Evolutionary conservation across 202 grass and related monocot genomes (phyloP).

Genomic region (Panicum hallii): DNA sequence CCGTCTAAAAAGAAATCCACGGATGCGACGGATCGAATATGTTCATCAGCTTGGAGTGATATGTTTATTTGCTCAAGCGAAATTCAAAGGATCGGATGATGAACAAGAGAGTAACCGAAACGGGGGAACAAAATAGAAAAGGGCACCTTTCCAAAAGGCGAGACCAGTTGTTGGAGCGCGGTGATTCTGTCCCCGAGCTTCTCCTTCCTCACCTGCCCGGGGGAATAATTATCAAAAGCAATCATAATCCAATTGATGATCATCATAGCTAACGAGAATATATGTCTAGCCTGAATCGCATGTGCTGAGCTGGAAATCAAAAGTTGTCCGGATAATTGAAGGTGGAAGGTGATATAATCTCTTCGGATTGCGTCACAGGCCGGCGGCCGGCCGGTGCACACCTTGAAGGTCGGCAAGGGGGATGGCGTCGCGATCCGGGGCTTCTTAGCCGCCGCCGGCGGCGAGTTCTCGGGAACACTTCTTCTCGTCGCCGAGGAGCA

Average conservation of each 20-base stretch:
- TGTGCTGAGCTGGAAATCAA: background rate
- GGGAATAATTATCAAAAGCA: slow-evolving; percentile 28
- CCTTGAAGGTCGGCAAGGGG: slow-evolving; percentile 86
- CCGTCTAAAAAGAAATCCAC: slow-evolving; percentile 56
- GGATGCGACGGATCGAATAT: background rate
- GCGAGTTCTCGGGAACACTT: slow-evolving; percentile 5
- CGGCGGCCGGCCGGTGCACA: background rate
- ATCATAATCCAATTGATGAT: slow-evolving; percentile 35
- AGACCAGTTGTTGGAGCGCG: slow-evolving; percentile 95
- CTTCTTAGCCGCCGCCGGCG: slow-evolving; percentile 58
- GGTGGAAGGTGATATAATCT: background rate
- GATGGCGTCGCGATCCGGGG: slow-evolving; percentile 62
- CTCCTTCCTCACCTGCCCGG: slow-evolving; percentile 86
- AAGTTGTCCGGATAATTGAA: background rate
- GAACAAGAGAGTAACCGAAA: slow-evolving; percentile 10
- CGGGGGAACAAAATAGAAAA: slow-evolving; percentile 3
- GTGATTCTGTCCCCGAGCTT: slow-evolving; percentile 99
- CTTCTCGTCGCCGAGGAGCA: slow-evolving; percentile 54
- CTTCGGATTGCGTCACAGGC: background rate
- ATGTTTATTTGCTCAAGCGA: background rate
- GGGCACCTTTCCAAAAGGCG: slow-evolving; percentile 97
- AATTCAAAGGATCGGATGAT: background rate
- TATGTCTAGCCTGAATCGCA: background rate
- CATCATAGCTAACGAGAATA: slow-evolving; percentile 1
- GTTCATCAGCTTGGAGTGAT: background rate